Evolutionary conservation across 768 basidiomycete species (phyloP), one percentile per base, ranked within the genome.

Genomic region (Lactarius deliciosus): DNA sequence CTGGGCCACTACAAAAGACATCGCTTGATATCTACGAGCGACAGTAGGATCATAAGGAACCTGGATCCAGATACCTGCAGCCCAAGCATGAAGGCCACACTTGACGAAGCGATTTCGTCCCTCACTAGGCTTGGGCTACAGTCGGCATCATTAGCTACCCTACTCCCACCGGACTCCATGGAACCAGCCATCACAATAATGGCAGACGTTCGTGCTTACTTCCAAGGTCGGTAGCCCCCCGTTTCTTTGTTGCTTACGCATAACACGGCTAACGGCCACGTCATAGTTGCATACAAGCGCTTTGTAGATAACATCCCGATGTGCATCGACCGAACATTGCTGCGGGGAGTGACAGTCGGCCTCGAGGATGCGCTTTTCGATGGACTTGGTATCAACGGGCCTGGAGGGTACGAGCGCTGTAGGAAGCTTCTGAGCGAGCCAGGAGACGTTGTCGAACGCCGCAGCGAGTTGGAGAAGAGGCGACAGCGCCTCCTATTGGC

Each of bases 161-260:
- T 89, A 0, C 76, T 86, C 10, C 81, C 82, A 0, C 61, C 77
- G 0, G 86, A 89, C 62, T 75, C 74, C 2, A 83, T 81, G 81
- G 85, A 85, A 45, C 77, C 82, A 0, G 86, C 86, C 0, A 68
- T 90, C 6, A 71, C 72, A 9, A 86, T 91, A 69, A 91, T 91
- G 89, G 86, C 88, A 0, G 83, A 86, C 57, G 86, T 89, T 4
- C 78, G 86, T 6, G 88, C 87, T 0, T 90, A 90, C 66, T 90
- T 90, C 73, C 86, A 89, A 82, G 89, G 90, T 89, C 70, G 15
- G 67, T 64, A n/a, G 36, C 55, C 41, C 36, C 45, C 36, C 57
- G 13, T 55, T 28, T 57, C n/a, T 38, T 16, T 15, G 22, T 32
- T 32, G 32, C n/a, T 6, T 53, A 22, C 41, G n/a, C 20, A 13